Evolutionary conservation across 2,329 filamentous ascomycete genomes (phyloP).

Genomic region (Magnaporthales sp.): DNA sequence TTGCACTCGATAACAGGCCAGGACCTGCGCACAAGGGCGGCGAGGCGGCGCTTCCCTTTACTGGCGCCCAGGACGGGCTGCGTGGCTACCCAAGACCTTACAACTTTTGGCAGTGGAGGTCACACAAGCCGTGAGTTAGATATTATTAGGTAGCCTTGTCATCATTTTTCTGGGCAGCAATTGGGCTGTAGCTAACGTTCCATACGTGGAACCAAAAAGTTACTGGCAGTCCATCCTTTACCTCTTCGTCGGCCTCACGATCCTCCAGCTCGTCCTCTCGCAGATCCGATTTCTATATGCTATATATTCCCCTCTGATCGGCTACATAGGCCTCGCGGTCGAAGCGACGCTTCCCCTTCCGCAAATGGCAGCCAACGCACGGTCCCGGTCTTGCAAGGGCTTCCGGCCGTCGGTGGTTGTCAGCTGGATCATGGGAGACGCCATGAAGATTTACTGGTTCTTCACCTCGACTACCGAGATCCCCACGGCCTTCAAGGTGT

Average conservation of each 20-base stretch:
- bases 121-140: slow-evolving; percentile 47
- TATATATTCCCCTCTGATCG: slow-evolving; percentile 58
- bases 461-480: slow-evolving; percentile 63
- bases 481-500: slow-evolving; percentile 72
- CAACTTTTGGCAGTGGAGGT: slow-evolving; percentile 77
- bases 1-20: slow-evolving; percentile 60
- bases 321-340: slow-evolving; percentile 66
- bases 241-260: slow-evolving; percentile 51
- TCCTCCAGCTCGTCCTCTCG: slow-evolving; percentile 59
- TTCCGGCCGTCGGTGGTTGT: slow-evolving; percentile 68
- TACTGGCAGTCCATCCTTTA: slow-evolving; percentile 75
- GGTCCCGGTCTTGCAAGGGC: slow-evolving; percentile 62
- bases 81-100: slow-evolving; percentile 51
- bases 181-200: background rate
- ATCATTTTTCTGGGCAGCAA: background rate
- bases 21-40: slow-evolving; percentile 50
- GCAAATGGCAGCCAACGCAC: slow-evolving; percentile 65
- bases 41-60: slow-evolving; percentile 54
- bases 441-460: slow-evolving; percentile 85
- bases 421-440: slow-evolving; percentile 72
- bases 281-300: slow-evolving; percentile 48
- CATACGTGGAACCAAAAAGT: slow-evolving; percentile 25
- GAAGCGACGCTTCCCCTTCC: slow-evolving; percentile 77
- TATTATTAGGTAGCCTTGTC: background rate
- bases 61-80: slow-evolving; percentile 34